Evolutionary conservation across 805 yeast species (phyloP).

Genomic region (Hanseniaspora osmophila): DNA sequence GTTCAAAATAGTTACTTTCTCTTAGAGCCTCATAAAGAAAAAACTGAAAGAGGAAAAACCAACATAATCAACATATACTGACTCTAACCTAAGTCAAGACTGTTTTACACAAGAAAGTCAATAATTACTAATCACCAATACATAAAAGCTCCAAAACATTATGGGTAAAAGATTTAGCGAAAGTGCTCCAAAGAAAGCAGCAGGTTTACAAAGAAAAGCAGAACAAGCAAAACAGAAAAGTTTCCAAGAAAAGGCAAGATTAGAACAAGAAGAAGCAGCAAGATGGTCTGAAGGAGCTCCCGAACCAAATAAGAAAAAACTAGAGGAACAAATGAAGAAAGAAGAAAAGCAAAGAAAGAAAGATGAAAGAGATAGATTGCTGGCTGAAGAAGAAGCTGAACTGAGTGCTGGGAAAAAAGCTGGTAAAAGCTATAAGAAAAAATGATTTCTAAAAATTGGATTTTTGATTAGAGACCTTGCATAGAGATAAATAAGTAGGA

Average conservation of each 20-base stretch:
- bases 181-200: conserved; percentile 23
- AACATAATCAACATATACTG: too few relatives aligned
- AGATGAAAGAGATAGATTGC: conserved; percentile 19
- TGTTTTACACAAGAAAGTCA: background rate
- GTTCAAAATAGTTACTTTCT: too few relatives aligned
- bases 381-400: conserved; percentile 20
- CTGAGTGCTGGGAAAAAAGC: conserved; percentile 3
- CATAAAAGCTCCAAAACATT: background rate
- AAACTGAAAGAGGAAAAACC: too few relatives aligned
- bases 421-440: background rate
- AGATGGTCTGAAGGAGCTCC: conserved; percentile 23
- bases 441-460: too few relatives aligned
- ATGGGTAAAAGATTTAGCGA: conserved; percentile 26
- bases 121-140: background rate
- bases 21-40: too few relatives aligned
- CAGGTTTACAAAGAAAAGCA: conserved; percentile 22
- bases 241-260: conserved; percentile 11
- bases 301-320: conserved; percentile 14
- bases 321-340: conserved; percentile 19
- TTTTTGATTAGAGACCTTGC: too few relatives aligned
- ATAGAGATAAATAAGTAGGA: too few relatives aligned
- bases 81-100: background rate
- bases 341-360: conserved; percentile 19
- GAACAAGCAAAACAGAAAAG: conserved; percentile 19
- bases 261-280: conserved; percentile 21